phyloP scores from a whole-genome alignment of 306 rosid species.

The Begonia fuchsioides region DNA sequence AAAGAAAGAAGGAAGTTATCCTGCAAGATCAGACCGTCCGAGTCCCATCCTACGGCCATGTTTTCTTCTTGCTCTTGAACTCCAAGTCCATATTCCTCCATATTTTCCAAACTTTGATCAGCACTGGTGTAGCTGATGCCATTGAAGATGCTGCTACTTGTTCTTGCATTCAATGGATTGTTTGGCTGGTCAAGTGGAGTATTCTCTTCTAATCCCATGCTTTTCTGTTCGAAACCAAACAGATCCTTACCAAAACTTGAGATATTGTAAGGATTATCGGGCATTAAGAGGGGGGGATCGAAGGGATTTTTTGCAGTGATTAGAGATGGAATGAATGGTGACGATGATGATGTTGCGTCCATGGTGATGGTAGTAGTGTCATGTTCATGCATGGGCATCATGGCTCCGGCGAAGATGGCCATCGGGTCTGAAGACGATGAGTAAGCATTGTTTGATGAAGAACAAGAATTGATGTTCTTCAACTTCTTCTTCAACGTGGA shows the following conservation, averaged over 20 bases:
- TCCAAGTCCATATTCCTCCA: slow-evolving; percentile 27
- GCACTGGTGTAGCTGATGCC: too few species aligned
- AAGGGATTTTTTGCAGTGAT: slow-evolving; percentile 16
- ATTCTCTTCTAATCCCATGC: slow-evolving; percentile 6
- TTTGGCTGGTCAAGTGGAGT: background rate
- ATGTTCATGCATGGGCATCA: slow-evolving; percentile 28
- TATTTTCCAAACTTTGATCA: slow-evolving; percentile 19
- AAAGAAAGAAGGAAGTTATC: slow-evolving; percentile 68
- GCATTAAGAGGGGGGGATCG: slow-evolving; percentile 32
- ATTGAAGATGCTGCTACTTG: too few species aligned
- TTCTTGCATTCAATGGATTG: background rate
- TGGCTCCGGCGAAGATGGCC: slow-evolving; percentile 15
- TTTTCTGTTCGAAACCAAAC: background rate
- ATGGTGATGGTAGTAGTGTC: slow-evolving; percentile 25
- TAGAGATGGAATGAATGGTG: slow-evolving; percentile 24
- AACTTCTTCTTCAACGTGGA: slow-evolving; percentile 71
- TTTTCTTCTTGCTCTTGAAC: slow-evolving; percentile 34
- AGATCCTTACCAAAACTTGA: slow-evolving; percentile 3
- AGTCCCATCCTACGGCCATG: slow-evolving; percentile 82
- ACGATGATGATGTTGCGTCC: slow-evolving; percentile 17
- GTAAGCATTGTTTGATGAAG: slow-evolving; percentile 46
- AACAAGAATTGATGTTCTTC: slow-evolving; percentile 21
- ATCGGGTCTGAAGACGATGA: slow-evolving; percentile 22
- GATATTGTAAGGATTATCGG: slow-evolving; percentile 27
- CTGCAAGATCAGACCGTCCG: slow-evolving; percentile 68